Base-by-base conservation (phyloP, 148 eudicot genomes). In the Silene uniflora region DNA sequence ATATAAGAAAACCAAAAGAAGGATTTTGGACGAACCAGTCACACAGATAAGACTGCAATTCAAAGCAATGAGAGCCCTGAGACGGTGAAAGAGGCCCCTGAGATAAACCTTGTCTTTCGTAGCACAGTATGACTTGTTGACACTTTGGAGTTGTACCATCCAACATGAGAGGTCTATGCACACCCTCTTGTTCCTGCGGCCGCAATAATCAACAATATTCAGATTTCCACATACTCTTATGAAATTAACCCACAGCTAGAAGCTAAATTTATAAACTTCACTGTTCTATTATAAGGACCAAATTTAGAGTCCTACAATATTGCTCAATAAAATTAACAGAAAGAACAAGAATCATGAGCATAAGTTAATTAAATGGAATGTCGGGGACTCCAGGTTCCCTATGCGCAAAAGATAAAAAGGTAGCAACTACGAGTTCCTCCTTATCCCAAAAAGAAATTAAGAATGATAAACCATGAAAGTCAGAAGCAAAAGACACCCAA, bases 141-240 rank as follows among this genome's bases (percentile, higher is more conserved):
- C 92, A 63, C 73, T 84, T 0, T 89, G 90, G 78, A 94, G 97
- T 82, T 94, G 98, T 77, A 94, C 98, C 83, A 94, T 88, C 98
- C 98, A 94, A 79, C 97, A 90, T 62, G 98, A 94, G 61, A 94
- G 85, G 81, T 94, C 98, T 84, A 94, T 84, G 83, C 96, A 91
- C 46, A 94, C 90, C 89, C 98, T 91, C 79, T 91, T 91, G 85
- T 91, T 88, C 96, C 98, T 94, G 69, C 21, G 21, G 60, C 62
- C 78, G 35, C 52, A 76, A 65, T 64, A 22, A 29, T 58, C 73
- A 76, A 58, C 49, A 35, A 14, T 19, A 35, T 24, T 59, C 79
- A 74, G 44, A 11, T 24, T 25, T 54, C 24, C 1, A 69, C 71
- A 42, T 22, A 19, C 5, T 7, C 71, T 18, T 12, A 18, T 11